Percentiles rank a stretch among this genome's conserved stretches.
Evolutionary conservation across 257 asterid species (phyloP).

Genomic region (Solanum piurae): DNA sequence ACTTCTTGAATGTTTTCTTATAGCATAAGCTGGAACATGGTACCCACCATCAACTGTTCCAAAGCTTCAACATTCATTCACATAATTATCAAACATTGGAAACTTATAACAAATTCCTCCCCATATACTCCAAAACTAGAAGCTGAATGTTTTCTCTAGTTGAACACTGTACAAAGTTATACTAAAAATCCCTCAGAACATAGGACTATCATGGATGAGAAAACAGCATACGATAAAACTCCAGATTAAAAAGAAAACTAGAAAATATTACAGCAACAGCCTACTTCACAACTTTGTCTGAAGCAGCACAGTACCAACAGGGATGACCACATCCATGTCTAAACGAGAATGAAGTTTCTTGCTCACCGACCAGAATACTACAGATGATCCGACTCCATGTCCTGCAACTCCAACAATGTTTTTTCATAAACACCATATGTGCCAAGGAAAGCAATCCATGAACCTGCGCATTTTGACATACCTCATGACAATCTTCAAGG

Average conservation of each 20-base stretch:
- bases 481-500: background rate
- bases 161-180: background rate
- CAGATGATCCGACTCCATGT: background rate
- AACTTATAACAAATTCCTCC: background rate
- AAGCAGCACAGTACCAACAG: background rate
- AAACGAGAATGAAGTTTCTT: background rate
- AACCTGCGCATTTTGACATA: background rate
- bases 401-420: background rate
- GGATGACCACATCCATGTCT: background rate
- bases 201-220: background rate
- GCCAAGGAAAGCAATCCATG: background rate
- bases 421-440: background rate
- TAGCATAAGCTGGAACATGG: background rate
- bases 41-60: background rate
- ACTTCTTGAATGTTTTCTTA: background rate
- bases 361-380: background rate
- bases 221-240: conserved; percentile 26
- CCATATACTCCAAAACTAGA: background rate
- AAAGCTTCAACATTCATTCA: background rate
- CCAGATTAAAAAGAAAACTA: conserved; percentile 4
- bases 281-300: conserved; percentile 2
- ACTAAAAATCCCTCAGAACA: background rate
- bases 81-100: background rate
- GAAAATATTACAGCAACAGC: conserved; percentile 4
- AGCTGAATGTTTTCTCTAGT: background rate